A percentile compares a stretch with the other conserved stretches of the same genome.
Conservation (phyloP, 768 basidiomycete species). For the Russula virescens region DNA sequence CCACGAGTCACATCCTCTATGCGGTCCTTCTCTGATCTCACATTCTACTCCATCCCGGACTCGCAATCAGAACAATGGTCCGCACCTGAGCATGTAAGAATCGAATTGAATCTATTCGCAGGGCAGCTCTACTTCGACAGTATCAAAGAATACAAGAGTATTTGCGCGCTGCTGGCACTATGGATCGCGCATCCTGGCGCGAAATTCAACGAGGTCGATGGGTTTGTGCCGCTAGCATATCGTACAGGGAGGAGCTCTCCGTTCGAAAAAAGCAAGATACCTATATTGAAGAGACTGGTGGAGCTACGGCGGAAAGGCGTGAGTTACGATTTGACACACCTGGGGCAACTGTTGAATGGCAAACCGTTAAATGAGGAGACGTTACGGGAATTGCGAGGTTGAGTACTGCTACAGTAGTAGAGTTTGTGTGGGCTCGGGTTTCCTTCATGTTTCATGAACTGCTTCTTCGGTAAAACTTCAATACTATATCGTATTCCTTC, state of each 20-base stretch:
- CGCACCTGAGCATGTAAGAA: not conserved
- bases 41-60: slow-evolving; percentile 1
- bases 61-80: not conserved
- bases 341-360: slow-evolving; percentile 1
- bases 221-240: not conserved
- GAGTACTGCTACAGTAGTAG: not conserved
- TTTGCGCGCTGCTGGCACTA: slow-evolving; percentile 1
- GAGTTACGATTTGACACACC: slow-evolving; percentile 3
- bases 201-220: not conserved
- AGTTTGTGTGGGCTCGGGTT: no score
- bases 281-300: not conserved
- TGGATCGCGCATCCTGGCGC: slow-evolving; percentile 1
- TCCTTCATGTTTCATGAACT: no score
- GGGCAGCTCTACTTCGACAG: slow-evolving; percentile 10
- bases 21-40: not conserved
- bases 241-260: not conserved
- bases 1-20: slow-evolving; percentile 1
- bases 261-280: not conserved
- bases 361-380: not conserved
- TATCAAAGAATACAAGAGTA: not conserved
- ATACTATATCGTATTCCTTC: no score
- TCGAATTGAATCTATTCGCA: not conserved
- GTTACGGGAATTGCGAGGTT: not conserved
- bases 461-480: no score
- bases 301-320: slow-evolving; percentile 14